These are phyloP conservation scores for Striga hermonthica DNA, from an alignment of 305 asterid genomes.

Conservation along the genomic window DNA sequence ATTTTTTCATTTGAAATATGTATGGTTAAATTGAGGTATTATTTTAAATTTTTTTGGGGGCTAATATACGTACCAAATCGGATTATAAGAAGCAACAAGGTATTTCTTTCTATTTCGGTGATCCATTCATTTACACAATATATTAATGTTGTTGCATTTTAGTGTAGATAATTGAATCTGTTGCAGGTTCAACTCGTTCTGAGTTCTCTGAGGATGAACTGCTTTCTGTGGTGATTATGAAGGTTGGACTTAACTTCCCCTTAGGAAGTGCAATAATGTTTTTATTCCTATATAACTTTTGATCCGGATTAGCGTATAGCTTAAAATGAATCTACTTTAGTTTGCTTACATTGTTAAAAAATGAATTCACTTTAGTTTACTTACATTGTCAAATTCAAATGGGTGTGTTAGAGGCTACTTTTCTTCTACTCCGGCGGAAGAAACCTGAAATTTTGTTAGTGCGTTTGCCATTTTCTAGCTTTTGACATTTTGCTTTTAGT, in stretches of 20 bases:
- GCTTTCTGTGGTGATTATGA: slow-evolving; percentile 86
- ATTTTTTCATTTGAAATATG: no score
- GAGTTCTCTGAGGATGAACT: slow-evolving; percentile 94
- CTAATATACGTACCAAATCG: no score
- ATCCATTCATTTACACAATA: slow-evolving; percentile 21
- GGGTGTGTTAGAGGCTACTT: not conserved
- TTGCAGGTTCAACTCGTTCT: slow-evolving; percentile 80
- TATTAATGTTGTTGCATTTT: slow-evolving; percentile 10
- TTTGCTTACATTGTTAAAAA: no score
- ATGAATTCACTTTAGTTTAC: slow-evolving; percentile 15
- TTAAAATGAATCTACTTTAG: no score
- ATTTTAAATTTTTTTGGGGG: no score
- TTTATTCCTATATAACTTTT: not conserved
- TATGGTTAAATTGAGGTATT: no score
- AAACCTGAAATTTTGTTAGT: not conserved
- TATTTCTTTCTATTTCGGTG: slow-evolving; percentile 34
- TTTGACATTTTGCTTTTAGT: not conserved
- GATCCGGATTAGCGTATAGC: not conserved
- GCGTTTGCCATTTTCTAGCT: not conserved
- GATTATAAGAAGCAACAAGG: slow-evolving; percentile 92
- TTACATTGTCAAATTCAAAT: not conserved
- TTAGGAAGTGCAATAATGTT: not conserved
- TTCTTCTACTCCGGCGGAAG: not conserved
- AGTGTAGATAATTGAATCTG: slow-evolving; percentile 12
- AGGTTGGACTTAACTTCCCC: slow-evolving; percentile 47